Base-by-base conservation (phyloP, 1,284 basidiomycete species). In the Puccinia horiana region DNA sequence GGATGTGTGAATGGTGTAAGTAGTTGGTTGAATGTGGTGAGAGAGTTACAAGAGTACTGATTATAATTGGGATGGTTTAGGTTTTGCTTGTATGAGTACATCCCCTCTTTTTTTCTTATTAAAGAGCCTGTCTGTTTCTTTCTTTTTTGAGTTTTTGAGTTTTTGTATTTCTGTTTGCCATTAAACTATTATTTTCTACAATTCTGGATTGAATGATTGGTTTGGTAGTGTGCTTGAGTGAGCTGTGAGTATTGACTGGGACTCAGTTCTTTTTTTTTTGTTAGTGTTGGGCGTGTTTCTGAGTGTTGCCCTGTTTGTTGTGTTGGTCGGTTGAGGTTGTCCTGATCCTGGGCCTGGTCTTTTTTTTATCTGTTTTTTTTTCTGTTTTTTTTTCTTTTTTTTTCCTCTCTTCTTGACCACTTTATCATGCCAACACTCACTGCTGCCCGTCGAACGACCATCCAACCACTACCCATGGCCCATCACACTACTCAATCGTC, bases 1-100 rank as follows among this genome's bases (percentile, higher is more conserved):
- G 95, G 95, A n/a, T 96, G 94, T 87, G 93, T 97, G 87, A 96
- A 97, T 86, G 92, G 94, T 80, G 93, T 96, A 58, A 52, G 81
- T 82, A 37, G 14, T 47, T 72, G 35, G 47, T 49, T 58, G n/a
- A 49, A 12, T 1, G 9, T 29, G 32, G 40, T 6, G 26, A 63
- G 32, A 63, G 26, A 29, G 26, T n/a, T n/a, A n/a, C n/a, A n/a
- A n/a, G 4, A 18, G 42, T n/a, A 67, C 63, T 67, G 37, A 67
- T 67, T 20, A 18, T 23, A 42, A 35, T 37, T 32, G 35, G 5
- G 52, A 9, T 58, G 9, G 44, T 2, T 14, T 47, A 69, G 65
- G 65, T 69, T 69, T 69, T 69, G n/a, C 65, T 69, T 69, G 65
- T 69, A 44, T 69, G 42, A 69, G 65, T 52, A 47, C 44, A 47